Evolutionary conservation across 768 basidiomycete genomes (phyloP).

Genomic region (Rhodotorula paludigena): DNA sequence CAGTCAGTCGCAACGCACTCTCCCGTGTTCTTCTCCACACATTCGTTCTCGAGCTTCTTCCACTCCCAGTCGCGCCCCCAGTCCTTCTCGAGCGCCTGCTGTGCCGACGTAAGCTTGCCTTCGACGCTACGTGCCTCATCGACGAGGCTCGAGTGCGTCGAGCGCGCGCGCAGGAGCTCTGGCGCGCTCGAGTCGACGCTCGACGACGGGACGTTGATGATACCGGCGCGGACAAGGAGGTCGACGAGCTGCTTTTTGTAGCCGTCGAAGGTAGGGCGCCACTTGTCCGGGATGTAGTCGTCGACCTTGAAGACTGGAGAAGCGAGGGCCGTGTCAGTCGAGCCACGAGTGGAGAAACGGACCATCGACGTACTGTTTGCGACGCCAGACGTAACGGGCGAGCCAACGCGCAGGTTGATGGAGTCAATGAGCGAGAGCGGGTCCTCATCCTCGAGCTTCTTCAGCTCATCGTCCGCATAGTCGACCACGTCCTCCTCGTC

Average conservation of each 20-base stretch:
- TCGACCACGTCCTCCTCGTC: slow-evolving; percentile 2
- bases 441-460: slow-evolving; percentile 49
- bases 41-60: slow-evolving; percentile 84
- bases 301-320: slow-evolving; percentile 67
- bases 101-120: slow-evolving; percentile 28
- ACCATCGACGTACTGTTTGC: slow-evolving; percentile 12
- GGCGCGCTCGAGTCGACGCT: slow-evolving; percentile 20
- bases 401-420: slow-evolving; percentile 20
- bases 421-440: slow-evolving; percentile 43
- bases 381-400: slow-evolving; percentile 5
- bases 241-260: slow-evolving; percentile 60
- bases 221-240: slow-evolving; percentile 62
- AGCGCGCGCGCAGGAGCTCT: slow-evolving; percentile 46
- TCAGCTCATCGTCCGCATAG: slow-evolving; percentile 52
- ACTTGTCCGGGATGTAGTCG: slow-evolving; percentile 76
- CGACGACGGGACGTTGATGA: slow-evolving; percentile 49
- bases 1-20: slow-evolving; percentile 70
- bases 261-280: slow-evolving; percentile 67
- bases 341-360: not conserved
- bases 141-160: slow-evolving; percentile 57
- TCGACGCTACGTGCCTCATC: slow-evolving; percentile 55
- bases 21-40: slow-evolving; percentile 75
- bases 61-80: slow-evolving; percentile 66
- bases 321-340: not conserved
- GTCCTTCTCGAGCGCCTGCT: slow-evolving; percentile 61